Evolutionary conservation across 345 rosid species (phyloP), one percentile per base, ranked within the genome.

Genomic region (Eutrema japonicum): DNA sequence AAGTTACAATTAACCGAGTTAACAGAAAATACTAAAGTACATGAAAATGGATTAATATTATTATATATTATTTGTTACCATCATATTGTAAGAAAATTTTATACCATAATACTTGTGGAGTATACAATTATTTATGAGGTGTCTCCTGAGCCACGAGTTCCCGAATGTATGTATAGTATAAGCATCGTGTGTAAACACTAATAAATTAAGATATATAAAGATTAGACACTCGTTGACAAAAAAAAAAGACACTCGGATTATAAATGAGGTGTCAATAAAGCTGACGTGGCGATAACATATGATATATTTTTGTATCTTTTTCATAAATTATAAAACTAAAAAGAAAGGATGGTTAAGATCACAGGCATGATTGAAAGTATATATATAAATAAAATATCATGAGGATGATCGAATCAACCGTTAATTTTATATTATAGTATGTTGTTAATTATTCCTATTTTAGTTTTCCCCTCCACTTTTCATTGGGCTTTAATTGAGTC

Each of bases 271-370:
- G 76, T 50, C 67, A 55, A 57, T 76, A 56, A 41, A 71, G 71
- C 76, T 77, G 72, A 64, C 76, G 68, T 71, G 68, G 76, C 76
- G 80, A 77, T 71, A 77, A 77, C 66, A 49, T 71, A 58, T 56
- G 47, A 76, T 64, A 76, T 70, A 47, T 49, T 18, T 51, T n/a
- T 47, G 50, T 14, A 68, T 26, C 35, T 46, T 69, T 70, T 70
- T 18, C 22, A 37, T 13, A 16, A 9, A 46, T 16, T 55, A 69
- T 76, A 62, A 70, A 76, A 37, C 13, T 37, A 56, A 70, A 53
- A 76, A 76, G 66, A 43, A 42, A 7, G 12, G 45, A 63, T 47
- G 30, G 71, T 76, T 76, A 70, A 55, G 58, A 76, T 76, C 65
- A 62, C 75, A 70, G 54, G 69, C 79, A 76, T 63, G 70, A 62